Evolutionary conservation across 139 green algal species (phyloP), one percentile per base, ranked within the genome.

Genomic region (Yamagishiella unicocca): DNA sequence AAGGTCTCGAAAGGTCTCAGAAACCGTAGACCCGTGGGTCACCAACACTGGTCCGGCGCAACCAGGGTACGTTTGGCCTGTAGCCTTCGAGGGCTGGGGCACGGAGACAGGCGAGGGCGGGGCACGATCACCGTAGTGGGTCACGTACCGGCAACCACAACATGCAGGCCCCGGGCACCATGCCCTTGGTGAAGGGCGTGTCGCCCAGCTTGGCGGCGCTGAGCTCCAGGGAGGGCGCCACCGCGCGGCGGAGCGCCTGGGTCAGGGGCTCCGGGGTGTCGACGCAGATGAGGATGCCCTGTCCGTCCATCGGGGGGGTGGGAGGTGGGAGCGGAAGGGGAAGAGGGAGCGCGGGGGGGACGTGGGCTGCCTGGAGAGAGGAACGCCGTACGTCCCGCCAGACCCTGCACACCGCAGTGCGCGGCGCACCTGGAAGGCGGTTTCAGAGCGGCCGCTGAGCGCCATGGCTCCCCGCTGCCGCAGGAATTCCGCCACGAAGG

Each of bases 401-500:
- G n/a, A n/a, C n/a, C n/a, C n/a, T n/a, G n/a, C n/a, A n/a, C n/a
- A n/a, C n/a, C n/a, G n/a, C n/a, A n/a, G n/a, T n/a, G n/a, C n/a
- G n/a, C n/a, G n/a, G 27, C 76, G 19, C 46, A 77, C 81, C 81
- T 87, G 81, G 64, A 87, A 87, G 0, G 73, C 84, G 31, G 22
- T 27, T 33, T 64, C 76, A 7, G 31, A 24, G 10, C 85, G 75
- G 64, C 73, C 85, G 64, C 75, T 72, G 27, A 73, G 5, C 12
- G 33, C 50, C 85, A 89, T 62, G 24, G 31, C 46, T 9, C 89
- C 87, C 50, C 62, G 43, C 50, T 33, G 42, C n/a, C 25, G 31
- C 35, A 93, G 75, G 86, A 93, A 95, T 1, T 85, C 90, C 31
- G 25, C n/a, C 45, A 85, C 89, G 64, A 95, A 95, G 3, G 84